Percentiles rank a stretch among this genome's conserved stretches.
Evolutionary conservation across 1,284 basidiomycete species (phyloP).

Genomic region (Trichosporon sp.): DNA sequence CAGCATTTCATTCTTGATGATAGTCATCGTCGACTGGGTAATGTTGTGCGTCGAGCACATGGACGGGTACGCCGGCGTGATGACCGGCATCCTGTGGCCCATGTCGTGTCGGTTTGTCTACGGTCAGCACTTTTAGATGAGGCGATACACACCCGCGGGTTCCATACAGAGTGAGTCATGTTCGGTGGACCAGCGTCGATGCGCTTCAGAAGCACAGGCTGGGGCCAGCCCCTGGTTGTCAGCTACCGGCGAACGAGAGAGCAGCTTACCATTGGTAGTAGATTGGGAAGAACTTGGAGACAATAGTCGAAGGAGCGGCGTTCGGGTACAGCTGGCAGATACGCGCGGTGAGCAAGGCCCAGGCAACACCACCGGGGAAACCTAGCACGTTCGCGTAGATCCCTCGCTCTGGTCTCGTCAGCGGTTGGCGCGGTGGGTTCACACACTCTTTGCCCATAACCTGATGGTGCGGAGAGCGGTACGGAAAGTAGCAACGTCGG

Average conservation of each 20-base stretch:
- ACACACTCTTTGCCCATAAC: slow-evolving; percentile 92
- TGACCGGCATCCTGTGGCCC: slow-evolving; percentile 98
- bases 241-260: slow-evolving; percentile 23
- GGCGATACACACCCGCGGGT: slow-evolving; percentile 73
- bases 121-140: neutral
- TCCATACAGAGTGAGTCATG: slow-evolving; percentile 93
- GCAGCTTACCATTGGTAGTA: slow-evolving; percentile 84
- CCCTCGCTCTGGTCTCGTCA: slow-evolving; percentile 68
- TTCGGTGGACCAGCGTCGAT: slow-evolving; percentile 85
- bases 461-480: slow-evolving; percentile 95
- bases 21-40: slow-evolving; percentile 89
- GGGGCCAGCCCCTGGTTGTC: slow-evolving; percentile 85
- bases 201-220: slow-evolving; percentile 92
- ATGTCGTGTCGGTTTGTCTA: slow-evolving; percentile 91
- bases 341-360: slow-evolving; percentile 96
- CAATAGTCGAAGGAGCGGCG: slow-evolving; percentile 89
- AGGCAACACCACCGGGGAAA: slow-evolving; percentile 96
- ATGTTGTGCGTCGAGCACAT: slow-evolving; percentile 99
- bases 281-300: slow-evolving; percentile 95
- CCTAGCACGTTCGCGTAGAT: slow-evolving; percentile 99
- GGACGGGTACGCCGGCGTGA: slow-evolving; percentile 98
- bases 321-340: slow-evolving; percentile 99
- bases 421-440: slow-evolving; percentile 3
- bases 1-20: slow-evolving; percentile 96
- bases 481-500: slow-evolving; percentile 91